Evolutionary conservation across 192 early-diverging fungal genomes (phyloP).

Genomic region (Coemansia sp.): DNA sequence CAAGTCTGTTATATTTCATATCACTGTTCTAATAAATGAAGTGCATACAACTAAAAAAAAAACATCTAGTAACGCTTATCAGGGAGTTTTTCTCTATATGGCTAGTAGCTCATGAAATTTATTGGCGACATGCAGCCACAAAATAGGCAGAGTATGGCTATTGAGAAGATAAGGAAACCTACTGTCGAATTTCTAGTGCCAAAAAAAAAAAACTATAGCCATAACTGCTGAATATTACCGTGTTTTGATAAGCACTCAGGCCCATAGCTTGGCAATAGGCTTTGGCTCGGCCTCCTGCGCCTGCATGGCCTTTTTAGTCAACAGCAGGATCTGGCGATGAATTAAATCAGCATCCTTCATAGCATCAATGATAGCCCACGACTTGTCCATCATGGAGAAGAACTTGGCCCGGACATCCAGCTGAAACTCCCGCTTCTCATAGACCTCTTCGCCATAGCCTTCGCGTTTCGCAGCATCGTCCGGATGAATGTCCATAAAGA

Average conservation of each 20-base stretch:
- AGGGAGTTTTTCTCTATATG: not conserved
- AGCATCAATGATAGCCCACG: conserved; percentile 51
- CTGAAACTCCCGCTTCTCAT: conserved; percentile 85
- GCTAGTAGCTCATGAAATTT: no score
- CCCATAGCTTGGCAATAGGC: conserved; percentile 42
- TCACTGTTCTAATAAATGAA: conserved; percentile 20
- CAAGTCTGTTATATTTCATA: not conserved
- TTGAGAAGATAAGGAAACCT: no score
- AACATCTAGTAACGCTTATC: not conserved
- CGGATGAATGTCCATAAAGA: conserved; percentile 82
- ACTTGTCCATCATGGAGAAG: conserved; percentile 57
- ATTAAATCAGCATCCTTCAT: conserved; percentile 36
- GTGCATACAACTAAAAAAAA: not conserved
- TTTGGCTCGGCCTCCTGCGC: conserved; percentile 28
- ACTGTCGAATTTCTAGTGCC: no score
- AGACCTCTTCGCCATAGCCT: conserved; percentile 91
- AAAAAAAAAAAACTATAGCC: not conserved
- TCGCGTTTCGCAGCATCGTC: conserved; percentile 71
- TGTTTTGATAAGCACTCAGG: not conserved
- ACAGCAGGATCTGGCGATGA: conserved; percentile 35
- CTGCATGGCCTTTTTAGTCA: conserved; percentile 32
- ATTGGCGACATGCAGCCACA: no score
- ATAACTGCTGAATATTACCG: not conserved
- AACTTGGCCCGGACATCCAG: conserved; percentile 73
- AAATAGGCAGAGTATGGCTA: no score